A percentile compares a stretch with the other conserved stretches of the same genome.
Conservation (phyloP, 2,329 filamentous ascomycete species). For the Epichloe bromicola region DNA sequence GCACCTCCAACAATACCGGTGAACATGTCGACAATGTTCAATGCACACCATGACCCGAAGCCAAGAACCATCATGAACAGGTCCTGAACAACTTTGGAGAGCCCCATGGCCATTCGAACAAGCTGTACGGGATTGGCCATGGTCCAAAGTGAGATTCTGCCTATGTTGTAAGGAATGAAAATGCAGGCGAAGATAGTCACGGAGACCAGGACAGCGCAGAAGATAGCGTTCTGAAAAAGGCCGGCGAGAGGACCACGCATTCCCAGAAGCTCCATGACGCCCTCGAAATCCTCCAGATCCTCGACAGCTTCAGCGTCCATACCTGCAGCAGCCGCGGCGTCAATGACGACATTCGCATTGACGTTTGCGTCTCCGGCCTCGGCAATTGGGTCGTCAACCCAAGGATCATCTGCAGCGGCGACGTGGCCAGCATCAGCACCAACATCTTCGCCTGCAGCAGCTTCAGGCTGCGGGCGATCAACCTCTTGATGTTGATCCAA, state of each 20-base stretch:
- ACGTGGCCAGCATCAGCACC: constrained; percentile 38
- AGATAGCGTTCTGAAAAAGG: constrained; percentile 87
- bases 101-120: constrained; percentile 55
- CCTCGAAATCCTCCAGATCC: constrained; percentile 88
- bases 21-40: constrained; percentile 27
- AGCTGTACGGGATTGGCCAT: constrained; percentile 69
- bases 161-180: constrained; percentile 84
- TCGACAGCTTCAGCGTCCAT: constrained; percentile 66
- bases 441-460: constrained; percentile 21
- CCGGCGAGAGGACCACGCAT: constrained; percentile 89
- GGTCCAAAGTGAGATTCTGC: constrained; percentile 69
- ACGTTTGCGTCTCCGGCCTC: constrained; percentile 24
- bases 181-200: constrained; percentile 76
- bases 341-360: constrained; percentile 16
- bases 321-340: constrained; percentile 42
- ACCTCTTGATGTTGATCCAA: constrained; percentile 27
- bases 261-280: constrained; percentile 87
- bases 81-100: constrained; percentile 73
- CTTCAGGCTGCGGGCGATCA: constrained; percentile 11
- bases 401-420: constrained; percentile 32
- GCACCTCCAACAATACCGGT: constrained; percentile 21
- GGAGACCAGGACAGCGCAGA: constrained; percentile 81
- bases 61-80: constrained; percentile 52
- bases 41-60: constrained; percentile 29
- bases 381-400: constrained; percentile 11